A percentile compares a stretch with the other conserved stretches of the same genome.
These are phyloP conservation scores for Pleurotus tuoliensis DNA, from an alignment of 768 basidiomycete genomes.

Conservation along the genomic window DNA sequence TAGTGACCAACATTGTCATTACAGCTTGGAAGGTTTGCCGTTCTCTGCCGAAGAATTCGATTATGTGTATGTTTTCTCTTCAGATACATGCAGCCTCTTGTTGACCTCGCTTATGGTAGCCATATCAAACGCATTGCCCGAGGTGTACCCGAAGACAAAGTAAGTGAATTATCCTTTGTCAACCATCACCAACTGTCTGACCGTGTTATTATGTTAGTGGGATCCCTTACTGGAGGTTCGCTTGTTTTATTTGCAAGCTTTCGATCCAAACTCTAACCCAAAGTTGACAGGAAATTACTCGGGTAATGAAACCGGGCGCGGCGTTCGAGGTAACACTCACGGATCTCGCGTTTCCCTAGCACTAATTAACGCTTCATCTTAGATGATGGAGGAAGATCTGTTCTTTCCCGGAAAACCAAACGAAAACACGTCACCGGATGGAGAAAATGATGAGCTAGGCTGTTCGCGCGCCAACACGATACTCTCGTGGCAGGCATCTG, in stretches of 20 bases:
- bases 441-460: conserved; percentile 19
- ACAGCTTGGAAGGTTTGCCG: conserved; percentile 63
- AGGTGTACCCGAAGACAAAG: conserved; percentile 75
- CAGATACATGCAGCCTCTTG: not conserved
- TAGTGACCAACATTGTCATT: conserved; percentile 10
- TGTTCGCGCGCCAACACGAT: conserved; percentile 15
- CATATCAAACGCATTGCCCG: conserved; percentile 69
- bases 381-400: conserved; percentile 75
- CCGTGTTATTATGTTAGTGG: conserved; percentile 41
- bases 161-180: conserved; percentile 20
- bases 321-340: conserved; percentile 53
- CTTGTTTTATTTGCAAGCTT: not conserved
- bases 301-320: conserved; percentile 74
- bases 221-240: conserved; percentile 51
- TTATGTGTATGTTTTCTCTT: conserved; percentile 52
- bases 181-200: too few relatives aligned
- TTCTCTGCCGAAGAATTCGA: conserved; percentile 74
- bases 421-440: conserved; percentile 29
- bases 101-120: conserved; percentile 27
- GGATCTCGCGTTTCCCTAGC: not conserved
- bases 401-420: conserved; percentile 58
- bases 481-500: conserved; percentile 3
- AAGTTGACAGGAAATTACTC: conserved; percentile 41
- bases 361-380: not conserved
- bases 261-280: not conserved